Conservation (phyloP, 176 grass and related monocot genomes). For the Avena eriantha region DNA sequence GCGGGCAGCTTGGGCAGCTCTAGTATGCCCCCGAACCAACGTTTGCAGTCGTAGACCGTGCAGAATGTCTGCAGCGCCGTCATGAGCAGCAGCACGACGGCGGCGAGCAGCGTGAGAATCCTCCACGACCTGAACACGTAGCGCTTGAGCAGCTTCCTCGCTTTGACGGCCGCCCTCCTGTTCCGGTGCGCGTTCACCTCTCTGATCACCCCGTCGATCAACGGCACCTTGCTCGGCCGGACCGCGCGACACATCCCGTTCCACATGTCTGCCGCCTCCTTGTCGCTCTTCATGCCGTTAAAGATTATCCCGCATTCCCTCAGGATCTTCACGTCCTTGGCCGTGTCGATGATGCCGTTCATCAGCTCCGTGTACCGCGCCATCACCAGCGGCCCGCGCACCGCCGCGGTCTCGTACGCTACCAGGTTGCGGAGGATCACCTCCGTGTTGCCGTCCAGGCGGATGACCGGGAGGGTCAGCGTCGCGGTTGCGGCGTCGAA, state of each 20-base stretch:
- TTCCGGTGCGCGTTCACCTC: slow-evolving; percentile 63
- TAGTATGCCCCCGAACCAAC: slow-evolving; percentile 52
- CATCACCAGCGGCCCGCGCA: slow-evolving; percentile 63
- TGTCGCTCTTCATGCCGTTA: slow-evolving; percentile 72
- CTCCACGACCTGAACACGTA: slow-evolving; percentile 81
- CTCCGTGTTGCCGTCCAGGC: slow-evolving; percentile 69
- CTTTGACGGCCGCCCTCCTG: slow-evolving; percentile 38
- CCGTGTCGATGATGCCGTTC: slow-evolving; percentile 81
- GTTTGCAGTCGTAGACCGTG: slow-evolving; percentile 62
- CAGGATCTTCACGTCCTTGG: slow-evolving; percentile 62
- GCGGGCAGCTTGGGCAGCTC: neutral
- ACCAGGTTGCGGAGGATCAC: slow-evolving; percentile 71
- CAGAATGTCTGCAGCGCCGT: slow-evolving; percentile 79
- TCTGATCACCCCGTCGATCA: slow-evolving; percentile 55
- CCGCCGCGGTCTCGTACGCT: slow-evolving; percentile 64
- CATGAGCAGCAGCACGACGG: slow-evolving; percentile 57
- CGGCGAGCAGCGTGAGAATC: slow-evolving; percentile 69
- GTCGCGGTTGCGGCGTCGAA: slow-evolving; percentile 54
- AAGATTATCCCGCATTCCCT: slow-evolving; percentile 47
- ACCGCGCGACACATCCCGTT: slow-evolving; percentile 70
- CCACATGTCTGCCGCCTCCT: slow-evolving; percentile 61
- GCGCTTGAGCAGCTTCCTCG: slow-evolving; percentile 50
- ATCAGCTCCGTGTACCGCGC: slow-evolving; percentile 76
- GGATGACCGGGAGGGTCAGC: slow-evolving; percentile 59
- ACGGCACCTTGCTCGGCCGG: slow-evolving; percentile 57